phyloP scores from a whole-genome alignment of 2,329 filamentous ascomycete genomes.

The Arthrobotrys musiformis region DNA sequence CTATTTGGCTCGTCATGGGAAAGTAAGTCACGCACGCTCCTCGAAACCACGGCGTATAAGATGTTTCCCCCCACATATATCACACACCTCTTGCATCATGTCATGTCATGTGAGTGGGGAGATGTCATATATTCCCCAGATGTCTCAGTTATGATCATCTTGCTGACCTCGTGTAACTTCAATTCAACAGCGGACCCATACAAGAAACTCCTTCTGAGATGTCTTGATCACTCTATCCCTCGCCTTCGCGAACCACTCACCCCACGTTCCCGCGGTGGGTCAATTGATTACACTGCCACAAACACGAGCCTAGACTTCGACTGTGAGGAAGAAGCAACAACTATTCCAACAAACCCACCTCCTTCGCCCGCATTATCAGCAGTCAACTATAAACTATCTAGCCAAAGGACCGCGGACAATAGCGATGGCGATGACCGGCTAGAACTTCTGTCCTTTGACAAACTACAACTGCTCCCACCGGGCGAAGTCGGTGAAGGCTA shows the following conservation, averaged over 20 bases:
- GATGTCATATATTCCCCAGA: not conserved
- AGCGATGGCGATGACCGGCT: not conserved
- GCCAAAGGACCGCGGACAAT: constrained; percentile 9
- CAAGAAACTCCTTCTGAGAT: constrained; percentile 52
- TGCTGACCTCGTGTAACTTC: constrained; percentile 4
- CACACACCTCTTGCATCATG: constrained; percentile 1
- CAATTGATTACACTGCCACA: constrained; percentile 35
- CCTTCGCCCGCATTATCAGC: constrained; percentile 49
- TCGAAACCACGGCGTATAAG: not conserved
- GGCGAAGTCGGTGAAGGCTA: constrained; percentile 26
- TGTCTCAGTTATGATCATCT: constrained; percentile 22
- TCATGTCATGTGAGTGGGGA: constrained; percentile 26
- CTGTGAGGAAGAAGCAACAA: constrained; percentile 22
- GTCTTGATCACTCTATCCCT: constrained; percentile 50
- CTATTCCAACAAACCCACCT: constrained; percentile 47
- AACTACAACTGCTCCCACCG: constrained; percentile 37
- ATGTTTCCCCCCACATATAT: constrained; percentile 4
- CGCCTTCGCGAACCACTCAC: constrained; percentile 31
- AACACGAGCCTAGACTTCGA: constrained; percentile 21
- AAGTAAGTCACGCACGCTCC: constrained; percentile 41
- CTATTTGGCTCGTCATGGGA: constrained; percentile 53
- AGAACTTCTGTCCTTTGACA: constrained; percentile 18
- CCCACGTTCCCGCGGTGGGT: constrained; percentile 40
- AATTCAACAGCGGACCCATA: constrained; percentile 50
- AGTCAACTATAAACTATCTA: constrained; percentile 1